Evolutionary conservation across 495 filamentous ascomycete genomes (phyloP).

Genomic region (Saxispiralis lemnorum): DNA sequence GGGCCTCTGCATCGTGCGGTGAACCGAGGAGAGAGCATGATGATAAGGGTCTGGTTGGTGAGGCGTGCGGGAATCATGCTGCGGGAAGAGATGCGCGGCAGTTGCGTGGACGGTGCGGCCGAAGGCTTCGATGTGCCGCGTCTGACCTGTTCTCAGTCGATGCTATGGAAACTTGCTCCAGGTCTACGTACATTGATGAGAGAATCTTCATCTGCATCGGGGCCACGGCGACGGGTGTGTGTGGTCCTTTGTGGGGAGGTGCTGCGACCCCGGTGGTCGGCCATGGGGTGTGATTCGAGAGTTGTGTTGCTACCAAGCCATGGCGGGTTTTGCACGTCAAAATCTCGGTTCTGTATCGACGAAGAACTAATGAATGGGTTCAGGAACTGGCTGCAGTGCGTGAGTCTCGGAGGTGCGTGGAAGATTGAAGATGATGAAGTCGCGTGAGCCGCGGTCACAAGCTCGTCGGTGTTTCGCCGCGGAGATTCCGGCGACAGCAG

Average conservation of each 20-base stretch:
- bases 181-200: slow-evolving; percentile 3
- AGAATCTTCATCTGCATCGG: slow-evolving; percentile 7
- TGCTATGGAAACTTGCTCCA: neutral
- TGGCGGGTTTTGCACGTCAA: no score
- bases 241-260: slow-evolving; percentile 11
- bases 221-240: neutral
- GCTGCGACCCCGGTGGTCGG: slow-evolving; percentile 10
- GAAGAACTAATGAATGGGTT: no score
- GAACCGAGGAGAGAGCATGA: slow-evolving; percentile 72
- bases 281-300: neutral
- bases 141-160: slow-evolving; percentile 30
- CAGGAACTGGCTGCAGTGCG: no score
- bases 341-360: no score
- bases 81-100: slow-evolving; percentile 50
- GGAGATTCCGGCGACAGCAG: neutral
- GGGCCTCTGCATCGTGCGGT: slow-evolving; percentile 70
- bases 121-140: slow-evolving; percentile 80
- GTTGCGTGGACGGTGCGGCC: slow-evolving; percentile 87
- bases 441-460: neutral
- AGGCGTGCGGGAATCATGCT: neutral
- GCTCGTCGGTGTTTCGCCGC: slow-evolving; percentile 1
- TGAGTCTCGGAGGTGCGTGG: no score
- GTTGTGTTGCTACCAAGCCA: no score
- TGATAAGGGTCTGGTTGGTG: slow-evolving; percentile 37
- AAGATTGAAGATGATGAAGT: no score